These are phyloP conservation scores for Paulinella micropora DNA, from an alignment of 78 protist species.

Conservation along the genomic window DNA sequence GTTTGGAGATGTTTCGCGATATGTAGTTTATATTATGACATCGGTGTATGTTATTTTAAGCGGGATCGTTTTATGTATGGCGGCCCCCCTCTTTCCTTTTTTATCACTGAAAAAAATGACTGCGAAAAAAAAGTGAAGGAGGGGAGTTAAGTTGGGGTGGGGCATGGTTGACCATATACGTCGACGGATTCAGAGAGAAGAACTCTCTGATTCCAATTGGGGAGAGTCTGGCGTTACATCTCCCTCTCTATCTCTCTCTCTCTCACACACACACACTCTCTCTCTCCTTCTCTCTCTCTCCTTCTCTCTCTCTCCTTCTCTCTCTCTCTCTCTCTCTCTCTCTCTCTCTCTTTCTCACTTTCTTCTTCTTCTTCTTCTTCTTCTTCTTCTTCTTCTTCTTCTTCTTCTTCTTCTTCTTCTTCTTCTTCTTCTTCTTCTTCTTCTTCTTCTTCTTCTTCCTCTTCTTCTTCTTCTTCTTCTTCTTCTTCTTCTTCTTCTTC, in stretches of 20 bases:
- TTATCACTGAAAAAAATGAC: too few relatives aligned
- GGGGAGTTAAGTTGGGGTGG: too few relatives aligned
- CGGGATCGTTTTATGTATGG: too few relatives aligned
- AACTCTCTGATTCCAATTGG: background rate
- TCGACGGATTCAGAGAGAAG: background rate
- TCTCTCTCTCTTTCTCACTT: too few relatives aligned
- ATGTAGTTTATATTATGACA: too few relatives aligned
- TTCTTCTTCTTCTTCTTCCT: background rate
- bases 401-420: background rate
- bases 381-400: background rate
- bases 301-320: background rate
- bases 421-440: background rate
- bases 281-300: background rate
- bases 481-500: background rate
- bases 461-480: background rate
- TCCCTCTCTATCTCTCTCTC: background rate
- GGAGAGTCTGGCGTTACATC: background rate
- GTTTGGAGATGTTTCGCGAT: too few relatives aligned
- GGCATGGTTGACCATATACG: background rate
- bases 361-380: background rate
- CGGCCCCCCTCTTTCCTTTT: too few relatives aligned
- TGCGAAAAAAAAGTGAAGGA: too few relatives aligned
- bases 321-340: background rate
- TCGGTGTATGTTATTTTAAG: too few relatives aligned
- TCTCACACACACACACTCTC: background rate